Percentiles rank a stretch among this genome's conserved stretches.
phyloP scores from a whole-genome alignment of 306 rosid species.

The Cicer judaicum region DNA sequence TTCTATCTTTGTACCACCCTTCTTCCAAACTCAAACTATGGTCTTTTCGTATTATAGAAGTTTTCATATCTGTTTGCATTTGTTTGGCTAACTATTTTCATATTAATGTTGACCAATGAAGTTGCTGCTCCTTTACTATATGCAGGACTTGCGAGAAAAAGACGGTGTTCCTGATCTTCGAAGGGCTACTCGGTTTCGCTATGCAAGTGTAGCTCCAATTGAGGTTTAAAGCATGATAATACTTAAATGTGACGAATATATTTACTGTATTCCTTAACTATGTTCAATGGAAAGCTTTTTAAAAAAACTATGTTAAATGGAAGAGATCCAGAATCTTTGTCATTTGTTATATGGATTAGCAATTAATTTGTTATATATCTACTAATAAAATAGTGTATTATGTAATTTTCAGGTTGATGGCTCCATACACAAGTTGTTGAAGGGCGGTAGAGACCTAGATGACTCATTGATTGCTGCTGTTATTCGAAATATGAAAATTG shows the following conservation, averaged over 20 bases:
- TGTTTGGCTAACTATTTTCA: slow-evolving; percentile 36
- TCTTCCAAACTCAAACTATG: slow-evolving; percentile 23
- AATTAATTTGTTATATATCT: slow-evolving; percentile 20
- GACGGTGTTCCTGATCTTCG: slow-evolving; percentile 93
- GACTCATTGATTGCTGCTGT: slow-evolving; percentile 73
- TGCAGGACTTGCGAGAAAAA: slow-evolving; percentile 74
- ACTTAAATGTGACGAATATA: slow-evolving; percentile 22
- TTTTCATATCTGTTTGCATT: background rate
- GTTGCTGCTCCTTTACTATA: slow-evolving; percentile 37
- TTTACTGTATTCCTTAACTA: slow-evolving; percentile 23
- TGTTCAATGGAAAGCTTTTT: slow-evolving; percentile 16
- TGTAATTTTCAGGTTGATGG: slow-evolving; percentile 62
- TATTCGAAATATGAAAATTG: slow-evolving; percentile 81
- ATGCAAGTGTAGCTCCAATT: slow-evolving; percentile 69
- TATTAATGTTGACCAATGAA: slow-evolving; percentile 37
- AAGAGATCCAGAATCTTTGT: slow-evolving; percentile 25
- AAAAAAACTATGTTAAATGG: slow-evolving; percentile 1
- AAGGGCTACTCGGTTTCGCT: slow-evolving; percentile 83
- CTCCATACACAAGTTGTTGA: slow-evolving; percentile 64
- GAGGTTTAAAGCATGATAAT: slow-evolving; percentile 59
- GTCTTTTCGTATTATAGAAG: slow-evolving; percentile 21
- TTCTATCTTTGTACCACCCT: slow-evolving; percentile 28
- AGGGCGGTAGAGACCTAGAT: slow-evolving; percentile 74
- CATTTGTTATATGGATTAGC: slow-evolving; percentile 15
- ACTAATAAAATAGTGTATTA: slow-evolving; percentile 24